Base-by-base conservation (phyloP, 345 rosid genomes). In the Brassica cretica region DNA sequence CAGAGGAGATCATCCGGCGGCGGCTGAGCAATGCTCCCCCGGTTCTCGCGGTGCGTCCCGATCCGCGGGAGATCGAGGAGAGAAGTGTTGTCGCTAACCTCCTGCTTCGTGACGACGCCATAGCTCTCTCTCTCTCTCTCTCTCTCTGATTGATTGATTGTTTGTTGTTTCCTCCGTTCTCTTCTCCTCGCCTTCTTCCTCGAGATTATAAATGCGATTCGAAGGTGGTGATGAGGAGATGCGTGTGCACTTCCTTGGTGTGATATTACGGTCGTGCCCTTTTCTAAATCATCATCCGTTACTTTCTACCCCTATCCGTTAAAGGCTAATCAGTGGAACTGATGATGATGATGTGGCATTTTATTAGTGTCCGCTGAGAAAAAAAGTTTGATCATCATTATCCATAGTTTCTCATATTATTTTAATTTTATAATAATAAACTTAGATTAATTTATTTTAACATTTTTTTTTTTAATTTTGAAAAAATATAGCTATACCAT, bases 221-320 rank as follows among this genome's bases (percentile, higher is more conserved):
- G 1, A 44, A 44, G 53, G 15, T 14, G 55, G 14, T 14, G 55
- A 14, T 1, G 55, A 14, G 55, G 15, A 33, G 72, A 56, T 30
- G 35, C 35, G 35, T 32, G 35, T 32, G 29, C 29, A 25, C 29
- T 25, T 25, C 29, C 29, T 25, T 25, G 29, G 29, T 25, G 1
- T 9, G 2, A 55, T 56, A 55, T 82, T 78, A 83, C 83, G n/a
- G 8, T 58, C n/a, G 0, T 83, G 49, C 73, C 85, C 85, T 76
- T 72, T 49, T 16, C 12, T 2, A 11, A 2, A 10, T 49, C 35
- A 10, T 49, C 35, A 59, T 62, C 39, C 18, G 14, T 30, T 39
- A 15, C 19, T 61, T n/a, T 62, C 19, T 30, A 29, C 8, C 15
- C 25, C 66, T 76, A 76, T 76, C 75, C 14, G 4, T 3, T 24